Conservation (phyloP, 192 early-diverging fungal genomes). For the Backusella macrospora region DNA sequence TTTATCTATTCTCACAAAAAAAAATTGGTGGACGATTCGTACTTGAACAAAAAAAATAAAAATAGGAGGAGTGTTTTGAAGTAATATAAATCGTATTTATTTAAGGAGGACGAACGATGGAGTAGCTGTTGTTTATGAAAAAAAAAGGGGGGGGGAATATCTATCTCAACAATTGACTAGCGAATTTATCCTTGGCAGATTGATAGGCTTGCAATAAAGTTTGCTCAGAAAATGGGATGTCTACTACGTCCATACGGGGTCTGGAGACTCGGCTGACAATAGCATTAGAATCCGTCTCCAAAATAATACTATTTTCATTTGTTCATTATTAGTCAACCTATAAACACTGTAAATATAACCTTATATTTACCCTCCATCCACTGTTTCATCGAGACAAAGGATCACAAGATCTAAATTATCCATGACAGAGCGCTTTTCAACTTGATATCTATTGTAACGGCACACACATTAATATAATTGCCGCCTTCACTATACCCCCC, state of each 20-base stretch:
- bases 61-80: not conserved
- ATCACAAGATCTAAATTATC: constrained; percentile 92
- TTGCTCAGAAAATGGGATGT: constrained; percentile 80
- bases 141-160: not conserved
- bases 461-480: not conserved
- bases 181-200: constrained; percentile 75
- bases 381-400: constrained; percentile 89
- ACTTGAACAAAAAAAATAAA: not conserved
- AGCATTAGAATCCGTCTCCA: constrained; percentile 75
- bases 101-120: constrained; percentile 5
- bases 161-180: constrained; percentile 64
- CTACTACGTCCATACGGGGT: constrained; percentile 69
- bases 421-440: constrained; percentile 88
- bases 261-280: constrained; percentile 79
- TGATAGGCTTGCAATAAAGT: constrained; percentile 75
- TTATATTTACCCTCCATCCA: constrained; percentile 85
- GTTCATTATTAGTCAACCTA: too few relatives aligned
- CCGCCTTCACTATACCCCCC: not conserved
- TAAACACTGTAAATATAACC: too few relatives aligned
- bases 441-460: constrained; percentile 65
- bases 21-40: too few relatives aligned
- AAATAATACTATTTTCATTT: constrained; percentile 55
- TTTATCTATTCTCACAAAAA: constrained; percentile 2
- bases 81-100: constrained; percentile 14
- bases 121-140: not conserved